These are phyloP conservation scores for Xylariaceae sp. DNA, from an alignment of 2,329 filamentous ascomycete genomes.

Conservation along the genomic window DNA sequence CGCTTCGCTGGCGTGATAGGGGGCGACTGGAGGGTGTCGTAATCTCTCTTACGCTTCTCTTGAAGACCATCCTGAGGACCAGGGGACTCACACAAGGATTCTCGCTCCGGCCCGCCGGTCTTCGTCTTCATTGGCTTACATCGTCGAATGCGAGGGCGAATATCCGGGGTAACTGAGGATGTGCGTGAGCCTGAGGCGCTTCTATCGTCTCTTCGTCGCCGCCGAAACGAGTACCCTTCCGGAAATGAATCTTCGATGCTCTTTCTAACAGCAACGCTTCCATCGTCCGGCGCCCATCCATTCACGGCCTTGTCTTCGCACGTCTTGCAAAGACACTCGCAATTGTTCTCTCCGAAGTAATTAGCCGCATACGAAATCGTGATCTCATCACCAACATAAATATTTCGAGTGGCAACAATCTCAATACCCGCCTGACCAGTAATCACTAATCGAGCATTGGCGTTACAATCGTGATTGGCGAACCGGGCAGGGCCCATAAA, in stretches of 20 bases:
- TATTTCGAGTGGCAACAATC: constrained; percentile 77
- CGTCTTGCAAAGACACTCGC: constrained; percentile 85
- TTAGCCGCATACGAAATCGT: constrained; percentile 94
- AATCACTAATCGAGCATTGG: constrained; percentile 83
- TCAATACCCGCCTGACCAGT: constrained; percentile 82
- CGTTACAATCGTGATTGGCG: constrained; percentile 93
- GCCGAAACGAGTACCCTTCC: constrained; percentile 50
- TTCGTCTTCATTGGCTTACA: constrained; percentile 32
- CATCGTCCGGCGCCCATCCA: constrained; percentile 66
- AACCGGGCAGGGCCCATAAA: constrained; percentile 95
- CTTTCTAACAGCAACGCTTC: constrained; percentile 41
- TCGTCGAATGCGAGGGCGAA: constrained; percentile 47
- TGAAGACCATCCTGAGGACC: constrained; percentile 25
- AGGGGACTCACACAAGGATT: constrained; percentile 35
- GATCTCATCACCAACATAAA: constrained; percentile 85
- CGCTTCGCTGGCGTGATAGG: constrained; percentile 52
- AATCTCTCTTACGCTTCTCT: constrained; percentile 41
- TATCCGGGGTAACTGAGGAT: constrained; percentile 52
- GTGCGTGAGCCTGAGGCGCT: constrained; percentile 48
- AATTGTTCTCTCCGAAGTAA: constrained; percentile 93
- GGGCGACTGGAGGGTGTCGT: constrained; percentile 46
- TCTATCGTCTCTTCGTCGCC: constrained; percentile 46
- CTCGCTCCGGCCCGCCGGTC: constrained; percentile 32
- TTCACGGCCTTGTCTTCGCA: constrained; percentile 74
- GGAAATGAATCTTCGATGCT: constrained; percentile 49